These are phyloP conservation scores for Pogostemon cablin DNA, from an alignment of 257 asterid species.

Conservation along the genomic window DNA sequence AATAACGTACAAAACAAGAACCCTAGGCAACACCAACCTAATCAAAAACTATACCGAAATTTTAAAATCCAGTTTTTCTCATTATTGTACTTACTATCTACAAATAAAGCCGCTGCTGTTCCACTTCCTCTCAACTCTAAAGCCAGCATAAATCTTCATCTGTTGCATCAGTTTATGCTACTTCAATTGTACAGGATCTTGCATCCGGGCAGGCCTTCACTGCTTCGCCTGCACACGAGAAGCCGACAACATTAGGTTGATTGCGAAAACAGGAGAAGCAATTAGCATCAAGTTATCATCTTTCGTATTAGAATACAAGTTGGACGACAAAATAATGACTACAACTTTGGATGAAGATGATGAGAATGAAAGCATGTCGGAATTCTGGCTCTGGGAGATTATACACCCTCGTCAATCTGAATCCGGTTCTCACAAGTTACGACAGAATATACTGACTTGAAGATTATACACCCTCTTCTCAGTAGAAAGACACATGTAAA, in stretches of 20 bases:
- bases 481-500: not conserved
- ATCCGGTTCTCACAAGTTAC: not conserved
- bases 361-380: not conserved
- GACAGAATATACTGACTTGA: not conserved
- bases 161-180: conserved; percentile 30
- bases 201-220: conserved; percentile 30
- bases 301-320: not conserved
- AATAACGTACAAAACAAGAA: conserved; percentile 27
- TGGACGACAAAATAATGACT: not conserved
- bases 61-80: not conserved
- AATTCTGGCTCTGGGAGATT: not conserved
- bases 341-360: not conserved
- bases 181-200: conserved; percentile 17
- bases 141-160: conserved; percentile 34
- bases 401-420: too few relatives aligned
- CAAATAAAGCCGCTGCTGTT: conserved; percentile 45
- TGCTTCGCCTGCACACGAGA: conserved; percentile 55
- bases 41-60: conserved; percentile 27
- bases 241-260: too few relatives aligned
- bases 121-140: conserved; percentile 28
- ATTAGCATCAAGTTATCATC: not conserved
- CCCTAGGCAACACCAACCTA: conserved; percentile 29
- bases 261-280: not conserved
- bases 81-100: conserved; percentile 40
- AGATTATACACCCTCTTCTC: not conserved